Percentiles rank a stretch among this genome's conserved stretches.
Evolutionary conservation across 1,139 yeast genomes (phyloP).

Genomic region (Blastobotrys raffinosifermentans): DNA sequence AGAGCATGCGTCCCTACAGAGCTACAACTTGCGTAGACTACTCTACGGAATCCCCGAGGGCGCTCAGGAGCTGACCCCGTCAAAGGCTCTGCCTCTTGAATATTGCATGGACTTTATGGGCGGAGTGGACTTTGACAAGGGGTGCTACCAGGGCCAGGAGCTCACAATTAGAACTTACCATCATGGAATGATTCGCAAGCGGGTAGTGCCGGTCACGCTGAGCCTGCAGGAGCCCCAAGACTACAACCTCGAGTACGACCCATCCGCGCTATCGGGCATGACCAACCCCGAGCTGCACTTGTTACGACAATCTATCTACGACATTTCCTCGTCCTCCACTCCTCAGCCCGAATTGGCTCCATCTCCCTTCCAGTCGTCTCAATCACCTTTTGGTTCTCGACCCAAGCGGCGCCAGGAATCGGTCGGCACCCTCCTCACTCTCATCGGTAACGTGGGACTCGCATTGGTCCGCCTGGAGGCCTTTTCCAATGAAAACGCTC

Average conservation of each 20-base stretch:
- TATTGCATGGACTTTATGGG: conserved; percentile 74
- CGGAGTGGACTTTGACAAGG: conserved; percentile 82
- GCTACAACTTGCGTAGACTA: conserved; percentile 45
- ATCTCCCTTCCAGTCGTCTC: conserved; percentile 10
- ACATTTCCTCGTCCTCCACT: neutral
- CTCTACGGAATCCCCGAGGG: conserved; percentile 66
- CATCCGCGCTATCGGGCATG: neutral
- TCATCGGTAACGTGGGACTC: conserved; percentile 59
- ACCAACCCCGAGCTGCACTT: neutral
- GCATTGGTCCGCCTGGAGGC: conserved; percentile 51
- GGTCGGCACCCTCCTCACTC: conserved; percentile 52
- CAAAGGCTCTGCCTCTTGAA: conserved; percentile 71
- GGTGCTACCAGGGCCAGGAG: conserved; percentile 96
- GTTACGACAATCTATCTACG: neutral
- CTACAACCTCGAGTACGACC: conserved; percentile 12
- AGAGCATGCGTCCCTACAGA: conserved; percentile 21
- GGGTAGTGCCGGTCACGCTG: conserved; percentile 70
- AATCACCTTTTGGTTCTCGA: conserved; percentile 4
- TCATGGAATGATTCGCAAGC: conserved; percentile 73
- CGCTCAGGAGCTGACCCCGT: conserved; percentile 39
- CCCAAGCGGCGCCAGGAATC: conserved; percentile 11
- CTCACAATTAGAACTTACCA: conserved; percentile 83
- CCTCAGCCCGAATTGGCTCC: conserved; percentile 7
- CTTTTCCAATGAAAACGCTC: conserved; percentile 33
- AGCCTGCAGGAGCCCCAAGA: conserved; percentile 19